phyloP scores from a whole-genome alignment of 225 moss, liverwort and hornwort species.

The Bryum argenteum region DNA sequence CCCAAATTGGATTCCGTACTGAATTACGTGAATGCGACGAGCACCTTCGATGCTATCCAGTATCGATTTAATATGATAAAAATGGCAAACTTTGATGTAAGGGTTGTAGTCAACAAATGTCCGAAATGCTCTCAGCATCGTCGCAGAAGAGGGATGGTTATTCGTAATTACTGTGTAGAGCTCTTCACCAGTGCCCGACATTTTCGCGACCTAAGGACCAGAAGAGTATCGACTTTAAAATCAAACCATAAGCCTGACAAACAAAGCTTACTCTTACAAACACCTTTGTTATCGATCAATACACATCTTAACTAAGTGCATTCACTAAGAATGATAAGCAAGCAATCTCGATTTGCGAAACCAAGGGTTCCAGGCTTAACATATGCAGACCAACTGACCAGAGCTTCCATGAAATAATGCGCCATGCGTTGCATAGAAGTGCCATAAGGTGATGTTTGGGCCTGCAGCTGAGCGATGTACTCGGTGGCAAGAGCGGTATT shows the following conservation, averaged over 20 bases:
- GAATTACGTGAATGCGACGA: slow-evolving; percentile 64
- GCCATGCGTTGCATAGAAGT: slow-evolving; percentile 60
- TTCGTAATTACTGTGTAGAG: slow-evolving; percentile 61
- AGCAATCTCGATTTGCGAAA: slow-evolving; percentile 15
- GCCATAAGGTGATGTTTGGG: slow-evolving; percentile 56
- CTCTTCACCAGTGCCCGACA: slow-evolving; percentile 75
- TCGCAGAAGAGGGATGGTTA: slow-evolving; percentile 53
- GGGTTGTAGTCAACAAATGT: slow-evolving; percentile 61
- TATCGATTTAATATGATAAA: slow-evolving; percentile 43
- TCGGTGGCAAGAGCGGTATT: slow-evolving; percentile 56
- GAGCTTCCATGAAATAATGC: slow-evolving; percentile 74
- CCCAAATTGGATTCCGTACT: slow-evolving; percentile 69
- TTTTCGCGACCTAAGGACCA: slow-evolving; percentile 51
- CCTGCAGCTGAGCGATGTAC: slow-evolving; percentile 56
- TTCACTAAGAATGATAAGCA: slow-evolving; percentile 8
- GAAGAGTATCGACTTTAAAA: slow-evolving; percentile 14
- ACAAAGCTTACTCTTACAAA: neutral
- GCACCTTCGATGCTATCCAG: slow-evolving; percentile 49
- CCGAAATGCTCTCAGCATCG: slow-evolving; percentile 59
- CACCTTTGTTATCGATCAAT: neutral
- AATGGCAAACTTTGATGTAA: slow-evolving; percentile 57
- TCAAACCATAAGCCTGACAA: neutral
- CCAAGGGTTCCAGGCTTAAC: neutral
- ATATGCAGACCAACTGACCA: slow-evolving; percentile 39
- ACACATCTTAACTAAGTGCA: neutral